Conservation (phyloP, 192 early-diverging fungal species). For the Gigaspora rosea region DNA sequence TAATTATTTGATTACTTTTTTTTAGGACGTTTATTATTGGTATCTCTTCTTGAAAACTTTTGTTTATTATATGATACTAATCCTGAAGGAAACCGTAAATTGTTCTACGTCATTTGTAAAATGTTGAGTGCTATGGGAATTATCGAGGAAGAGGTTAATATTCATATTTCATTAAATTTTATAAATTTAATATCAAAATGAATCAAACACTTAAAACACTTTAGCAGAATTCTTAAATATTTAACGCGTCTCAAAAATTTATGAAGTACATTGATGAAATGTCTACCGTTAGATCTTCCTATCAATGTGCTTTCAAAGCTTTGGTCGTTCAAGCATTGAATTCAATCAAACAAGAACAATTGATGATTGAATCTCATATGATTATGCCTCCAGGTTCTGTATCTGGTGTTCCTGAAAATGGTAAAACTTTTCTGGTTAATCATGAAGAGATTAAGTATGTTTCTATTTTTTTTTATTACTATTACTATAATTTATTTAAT, state of each 20-base stretch:
- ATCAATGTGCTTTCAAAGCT: slow-evolving; percentile 83
- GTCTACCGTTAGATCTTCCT: slow-evolving; percentile 76
- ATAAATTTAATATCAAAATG: neutral
- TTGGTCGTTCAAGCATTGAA: slow-evolving; percentile 80
- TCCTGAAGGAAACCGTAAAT: slow-evolving; percentile 77
- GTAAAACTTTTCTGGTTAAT: neutral
- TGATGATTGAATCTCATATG: slow-evolving; percentile 47
- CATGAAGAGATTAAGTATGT: neutral
- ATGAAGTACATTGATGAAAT: slow-evolving; percentile 75
- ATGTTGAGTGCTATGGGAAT: slow-evolving; percentile 85
- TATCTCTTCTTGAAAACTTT: slow-evolving; percentile 90
- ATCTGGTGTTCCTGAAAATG: slow-evolving; percentile 4
- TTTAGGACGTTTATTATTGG: slow-evolving; percentile 75
- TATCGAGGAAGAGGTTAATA: slow-evolving; percentile 62
- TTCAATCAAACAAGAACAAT: slow-evolving; percentile 56
- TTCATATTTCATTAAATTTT: neutral
- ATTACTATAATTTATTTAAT: slow-evolving; percentile 4
- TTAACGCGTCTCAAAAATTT: neutral
- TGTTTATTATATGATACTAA: slow-evolving; percentile 85
- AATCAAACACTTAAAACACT: neutral
- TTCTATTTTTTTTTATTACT: slow-evolving; percentile 17
- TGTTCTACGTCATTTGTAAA: slow-evolving; percentile 89
- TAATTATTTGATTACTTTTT: neutral
- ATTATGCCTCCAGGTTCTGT: slow-evolving; percentile 47
- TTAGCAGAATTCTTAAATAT: neutral